Conservation (phyloP, 148 eudicot genomes). For the Linanthus parryae region DNA sequence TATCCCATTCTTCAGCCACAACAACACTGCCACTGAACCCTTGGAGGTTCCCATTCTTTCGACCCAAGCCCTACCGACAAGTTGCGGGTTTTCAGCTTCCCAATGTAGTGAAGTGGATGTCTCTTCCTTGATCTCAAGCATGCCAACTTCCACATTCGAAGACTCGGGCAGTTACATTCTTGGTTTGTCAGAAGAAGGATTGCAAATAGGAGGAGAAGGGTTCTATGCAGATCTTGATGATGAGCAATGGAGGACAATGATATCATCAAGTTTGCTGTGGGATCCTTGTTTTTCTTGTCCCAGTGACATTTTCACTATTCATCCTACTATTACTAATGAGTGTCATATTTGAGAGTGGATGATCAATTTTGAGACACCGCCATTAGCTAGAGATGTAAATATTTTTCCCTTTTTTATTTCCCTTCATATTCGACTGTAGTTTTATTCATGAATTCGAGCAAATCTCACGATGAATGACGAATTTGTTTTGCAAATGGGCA, state of each 20-base stretch:
- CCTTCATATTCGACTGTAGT: no score
- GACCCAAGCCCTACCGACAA: constrained; percentile 19
- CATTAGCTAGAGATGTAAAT: no score
- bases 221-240: not conserved
- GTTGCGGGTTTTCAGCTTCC: constrained; percentile 22
- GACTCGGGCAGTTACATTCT: constrained; percentile 14
- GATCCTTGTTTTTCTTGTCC: constrained; percentile 35
- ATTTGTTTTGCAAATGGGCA: no score
- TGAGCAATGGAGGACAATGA: constrained; percentile 11
- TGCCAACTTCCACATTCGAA: constrained; percentile 28
- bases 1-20: constrained; percentile 20
- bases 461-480: no score
- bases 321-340: constrained; percentile 38
- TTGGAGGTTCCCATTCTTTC: constrained; percentile 2
- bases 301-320: constrained; percentile 28
- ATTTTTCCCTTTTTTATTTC: no score
- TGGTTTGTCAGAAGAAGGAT: no score
- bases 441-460: no score
- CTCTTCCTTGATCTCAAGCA: constrained; percentile 34
- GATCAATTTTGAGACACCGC: no score
- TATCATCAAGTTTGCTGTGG: constrained; percentile 20
- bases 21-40: constrained; percentile 12
- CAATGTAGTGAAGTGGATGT: constrained; percentile 21
- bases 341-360: constrained; percentile 12
- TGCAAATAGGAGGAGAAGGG: constrained; percentile 8